Evolutionary conservation across 1,284 basidiomycete genomes (phyloP), one percentile per base, ranked within the genome.

Genomic region (Cutaneotrichosporon mucoides): DNA sequence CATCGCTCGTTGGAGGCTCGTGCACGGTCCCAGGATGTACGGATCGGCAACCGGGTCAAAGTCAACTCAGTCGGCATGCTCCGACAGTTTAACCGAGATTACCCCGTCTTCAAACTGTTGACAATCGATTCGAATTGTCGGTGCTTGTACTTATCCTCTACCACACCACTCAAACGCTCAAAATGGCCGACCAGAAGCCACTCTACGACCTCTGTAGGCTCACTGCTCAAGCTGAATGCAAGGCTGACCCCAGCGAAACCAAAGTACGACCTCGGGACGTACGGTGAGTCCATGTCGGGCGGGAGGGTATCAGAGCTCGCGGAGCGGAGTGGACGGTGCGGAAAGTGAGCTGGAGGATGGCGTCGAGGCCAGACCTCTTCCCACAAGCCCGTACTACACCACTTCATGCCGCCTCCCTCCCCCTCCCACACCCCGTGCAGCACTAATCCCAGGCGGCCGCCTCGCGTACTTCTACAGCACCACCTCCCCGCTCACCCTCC

Each of bases 401-500:
- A n/a, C n/a, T n/a, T n/a, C n/a, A n/a, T n/a, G n/a, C n/a, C n/a
- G n/a, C n/a, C n/a, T n/a, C n/a, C n/a, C n/a, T n/a, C n/a, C n/a
- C n/a, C n/a, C n/a, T n/a, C n/a, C n/a, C n/a, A n/a, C n/a, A n/a
- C n/a, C n/a, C n/a, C n/a, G n/a, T n/a, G n/a, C n/a, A n/a, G n/a
- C n/a, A n/a, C n/a, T n/a, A n/a, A n/a, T n/a, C 55, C 3, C 57
- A 77, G 76, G 65, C 36, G 82, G 82, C n/a, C 77, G 82, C 24
- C 68, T 82, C 6, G 58, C 68, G 7, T 81, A 83, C 68, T 83
- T 83, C 66, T 79, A 81, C 65, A 76, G 73, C 5, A 79, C 80
- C 47, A 83, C 82, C 0, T 82, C 81, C 2, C 82, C 82, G 0
- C 68, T 82, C 13, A 83, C 82, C 5, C 75, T 83, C 24, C 72